Percentiles rank a stretch among this genome's conserved stretches.
Evolutionary conservation across 176 grass and related monocot genomes (phyloP).

Genomic region (Paspalum vaginatum): DNA sequence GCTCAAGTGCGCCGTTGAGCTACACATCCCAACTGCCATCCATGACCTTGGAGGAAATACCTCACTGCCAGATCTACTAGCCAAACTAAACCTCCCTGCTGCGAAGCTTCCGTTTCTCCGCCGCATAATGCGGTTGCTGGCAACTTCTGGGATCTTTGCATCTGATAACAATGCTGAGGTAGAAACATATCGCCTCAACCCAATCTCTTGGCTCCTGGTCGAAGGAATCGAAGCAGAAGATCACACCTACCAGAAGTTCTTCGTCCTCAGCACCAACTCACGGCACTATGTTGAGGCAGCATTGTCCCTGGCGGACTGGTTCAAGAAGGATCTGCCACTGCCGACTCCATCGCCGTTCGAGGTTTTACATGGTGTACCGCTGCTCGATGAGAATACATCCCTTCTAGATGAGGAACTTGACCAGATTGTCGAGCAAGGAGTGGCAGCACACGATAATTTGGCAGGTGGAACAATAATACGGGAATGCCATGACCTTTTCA

Average conservation of each 20-base stretch:
- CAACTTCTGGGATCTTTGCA: conserved; percentile 1
- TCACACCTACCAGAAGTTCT: conserved; percentile 4
- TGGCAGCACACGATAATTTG: not conserved
- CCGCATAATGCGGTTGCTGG: conserved; percentile 43
- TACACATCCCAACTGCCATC: not conserved
- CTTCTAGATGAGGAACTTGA: not conserved
- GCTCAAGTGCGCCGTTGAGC: not conserved
- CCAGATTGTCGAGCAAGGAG: not conserved
- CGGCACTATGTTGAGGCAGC: not conserved
- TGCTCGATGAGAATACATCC: not conserved
- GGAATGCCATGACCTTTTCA: not conserved
- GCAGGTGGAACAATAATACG: not conserved
- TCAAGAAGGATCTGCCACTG: not conserved
- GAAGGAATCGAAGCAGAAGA: not conserved
- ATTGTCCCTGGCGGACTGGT: not conserved
- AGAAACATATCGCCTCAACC: conserved; percentile 32
- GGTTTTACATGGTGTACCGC: not conserved
- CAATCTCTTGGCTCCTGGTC: conserved; percentile 23
- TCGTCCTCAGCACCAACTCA: not conserved
- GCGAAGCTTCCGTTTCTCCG: conserved; percentile 2
- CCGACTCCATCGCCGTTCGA: not conserved
- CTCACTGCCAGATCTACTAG: not conserved
- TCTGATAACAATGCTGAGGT: not conserved
- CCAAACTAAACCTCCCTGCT: not conserved
- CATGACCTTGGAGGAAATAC: not conserved